Conservation (phyloP, 257 asterid species). For the Thymus mandschuricus region DNA sequence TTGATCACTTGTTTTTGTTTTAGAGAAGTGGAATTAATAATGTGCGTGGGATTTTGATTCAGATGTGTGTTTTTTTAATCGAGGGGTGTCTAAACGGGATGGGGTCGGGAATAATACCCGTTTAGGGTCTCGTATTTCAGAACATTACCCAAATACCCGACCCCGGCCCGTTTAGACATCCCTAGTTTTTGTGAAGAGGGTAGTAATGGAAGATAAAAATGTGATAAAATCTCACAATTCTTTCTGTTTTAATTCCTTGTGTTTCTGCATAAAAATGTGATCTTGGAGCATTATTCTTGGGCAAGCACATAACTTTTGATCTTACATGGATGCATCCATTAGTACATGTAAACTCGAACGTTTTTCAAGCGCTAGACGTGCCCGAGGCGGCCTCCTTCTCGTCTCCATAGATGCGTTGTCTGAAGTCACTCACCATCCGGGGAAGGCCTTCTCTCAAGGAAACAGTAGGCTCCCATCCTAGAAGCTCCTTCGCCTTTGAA, state of each 20-base stretch:
- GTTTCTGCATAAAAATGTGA: neutral
- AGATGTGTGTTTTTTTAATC: too few species aligned
- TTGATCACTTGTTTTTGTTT: too few species aligned
- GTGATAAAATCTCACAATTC: neutral
- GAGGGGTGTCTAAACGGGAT: too few species aligned
- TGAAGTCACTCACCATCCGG: slow-evolving; percentile 75
- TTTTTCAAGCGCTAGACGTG: slow-evolving; percentile 31
- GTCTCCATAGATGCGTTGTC: slow-evolving; percentile 65
- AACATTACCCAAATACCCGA: too few species aligned
- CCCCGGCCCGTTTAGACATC: too few species aligned
- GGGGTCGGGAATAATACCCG: too few species aligned
- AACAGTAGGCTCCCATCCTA: slow-evolving; percentile 77
- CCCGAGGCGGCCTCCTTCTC: slow-evolving; percentile 29
- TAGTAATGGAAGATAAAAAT: neutral
- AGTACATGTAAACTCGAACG: neutral
- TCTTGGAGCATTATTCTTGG: slow-evolving; percentile 28
- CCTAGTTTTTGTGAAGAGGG: neutral
- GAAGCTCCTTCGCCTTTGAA: slow-evolving; percentile 71
- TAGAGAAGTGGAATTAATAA: too few species aligned
- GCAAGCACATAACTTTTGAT: slow-evolving; percentile 9
- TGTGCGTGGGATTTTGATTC: too few species aligned
- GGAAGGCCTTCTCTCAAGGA: slow-evolving; percentile 85
- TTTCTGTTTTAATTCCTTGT: neutral
- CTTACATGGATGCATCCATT: slow-evolving; percentile 16
- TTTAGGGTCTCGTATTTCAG: too few species aligned